Percentiles rank a stretch among this genome's conserved stretches.
Conservation (phyloP, 2,329 filamentous ascomycete species). For the Curvularia eragrostidis region DNA sequence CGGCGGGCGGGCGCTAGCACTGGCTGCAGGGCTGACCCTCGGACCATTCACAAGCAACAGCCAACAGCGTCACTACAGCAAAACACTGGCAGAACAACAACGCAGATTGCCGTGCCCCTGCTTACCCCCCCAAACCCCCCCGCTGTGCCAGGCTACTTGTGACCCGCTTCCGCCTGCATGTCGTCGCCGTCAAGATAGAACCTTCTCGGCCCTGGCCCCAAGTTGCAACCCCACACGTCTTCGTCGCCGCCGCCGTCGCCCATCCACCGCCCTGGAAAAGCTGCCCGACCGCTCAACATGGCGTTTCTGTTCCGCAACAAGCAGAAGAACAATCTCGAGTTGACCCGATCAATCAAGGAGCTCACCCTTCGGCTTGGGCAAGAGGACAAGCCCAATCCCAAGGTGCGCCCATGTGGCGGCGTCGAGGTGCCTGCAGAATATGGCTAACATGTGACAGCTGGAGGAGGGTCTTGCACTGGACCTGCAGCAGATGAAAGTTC, state of each 20-base stretch:
- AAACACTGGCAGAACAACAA: slow-evolving; percentile 35
- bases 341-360: slow-evolving; percentile 69
- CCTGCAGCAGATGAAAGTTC: slow-evolving; percentile 87
- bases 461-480: slow-evolving; percentile 86
- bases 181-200: slow-evolving; percentile 41
- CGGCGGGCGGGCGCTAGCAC: slow-evolving; percentile 15
- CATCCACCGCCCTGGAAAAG: slow-evolving; percentile 22
- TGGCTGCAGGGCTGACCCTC: slow-evolving; percentile 24
- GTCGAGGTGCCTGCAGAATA: slow-evolving; percentile 4
- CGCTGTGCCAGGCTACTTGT: slow-evolving; percentile 15
- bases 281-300: slow-evolving; percentile 57
- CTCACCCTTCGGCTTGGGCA: slow-evolving; percentile 62
- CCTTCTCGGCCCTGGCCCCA: slow-evolving; percentile 38
- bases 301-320: slow-evolving; percentile 73
- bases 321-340: slow-evolving; percentile 67
- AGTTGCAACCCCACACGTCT: slow-evolving; percentile 31
- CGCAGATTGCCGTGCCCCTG: slow-evolving; percentile 19
- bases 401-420: slow-evolving; percentile 53
- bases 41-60: slow-evolving; percentile 23
- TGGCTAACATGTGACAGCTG: slow-evolving; percentile 60
- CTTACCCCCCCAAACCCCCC: slow-evolving; percentile 12
- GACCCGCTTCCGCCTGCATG: slow-evolving; percentile 36
- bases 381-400: slow-evolving; percentile 64
- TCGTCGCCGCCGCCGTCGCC: slow-evolving; percentile 23
- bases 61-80: slow-evolving; percentile 29